phyloP scores from a whole-genome alignment of 1,284 basidiomycete genomes.

The Fomitopsis palustris region DNA sequence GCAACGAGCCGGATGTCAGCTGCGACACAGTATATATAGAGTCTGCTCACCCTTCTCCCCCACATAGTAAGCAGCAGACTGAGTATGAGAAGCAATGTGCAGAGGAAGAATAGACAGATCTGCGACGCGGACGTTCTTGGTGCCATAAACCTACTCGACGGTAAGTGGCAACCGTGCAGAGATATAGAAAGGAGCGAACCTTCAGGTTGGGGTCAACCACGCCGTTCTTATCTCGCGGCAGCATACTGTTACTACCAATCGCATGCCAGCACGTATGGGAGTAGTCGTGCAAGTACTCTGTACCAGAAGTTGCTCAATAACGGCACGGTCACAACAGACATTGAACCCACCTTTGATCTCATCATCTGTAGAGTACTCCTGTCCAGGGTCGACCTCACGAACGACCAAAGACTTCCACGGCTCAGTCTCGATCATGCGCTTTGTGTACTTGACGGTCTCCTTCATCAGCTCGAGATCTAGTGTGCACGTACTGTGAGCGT shows the following conservation, averaged over 20 bases:
- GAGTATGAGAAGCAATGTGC: constrained; percentile 29
- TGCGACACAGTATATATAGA: too few species aligned
- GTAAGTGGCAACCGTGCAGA: neutral
- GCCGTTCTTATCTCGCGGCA: constrained; percentile 46
- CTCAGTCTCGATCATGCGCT: constrained; percentile 12
- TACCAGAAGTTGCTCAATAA: neutral
- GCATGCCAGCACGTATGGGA: constrained; percentile 12
- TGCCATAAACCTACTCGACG: constrained; percentile 8
- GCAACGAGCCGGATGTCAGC: too few species aligned
- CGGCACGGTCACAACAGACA: neutral
- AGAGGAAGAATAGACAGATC: constrained; percentile 26
- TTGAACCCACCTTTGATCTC: constrained; percentile 9
- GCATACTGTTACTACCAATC: constrained; percentile 31
- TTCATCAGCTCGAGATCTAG: constrained; percentile 18
- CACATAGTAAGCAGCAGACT: constrained; percentile 8
- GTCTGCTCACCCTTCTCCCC: neutral
- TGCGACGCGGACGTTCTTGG: constrained; percentile 29
- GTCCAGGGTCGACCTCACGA: constrained; percentile 9
- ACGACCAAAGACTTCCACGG: constrained; percentile 14
- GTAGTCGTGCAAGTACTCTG: constrained; percentile 15
- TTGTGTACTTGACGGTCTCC: constrained; percentile 11
- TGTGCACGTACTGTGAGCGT: constrained; percentile 19
- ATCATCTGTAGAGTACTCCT: constrained; percentile 12
- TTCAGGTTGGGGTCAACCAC: constrained; percentile 47
- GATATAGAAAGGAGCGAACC: constrained; percentile 9